These are phyloP conservation scores for Fraxinus velutina DNA, from an alignment of 305 asterid species.

Conservation along the genomic window DNA sequence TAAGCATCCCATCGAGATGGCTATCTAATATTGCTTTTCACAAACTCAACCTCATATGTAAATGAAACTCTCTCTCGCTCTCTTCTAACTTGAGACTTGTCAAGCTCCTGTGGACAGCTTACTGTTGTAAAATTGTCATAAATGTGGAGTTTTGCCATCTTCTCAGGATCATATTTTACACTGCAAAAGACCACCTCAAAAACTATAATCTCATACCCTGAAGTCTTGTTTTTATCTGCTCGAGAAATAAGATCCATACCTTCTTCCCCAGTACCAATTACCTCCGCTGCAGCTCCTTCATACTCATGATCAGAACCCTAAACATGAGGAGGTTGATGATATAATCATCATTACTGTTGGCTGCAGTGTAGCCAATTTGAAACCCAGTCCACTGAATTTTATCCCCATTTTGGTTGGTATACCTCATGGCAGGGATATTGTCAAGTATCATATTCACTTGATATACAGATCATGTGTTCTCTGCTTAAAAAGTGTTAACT, in stretches of 20 bases:
- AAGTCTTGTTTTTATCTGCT: conserved; percentile 60
- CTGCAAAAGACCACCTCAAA: conserved; percentile 77
- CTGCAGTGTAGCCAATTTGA: conserved; percentile 51
- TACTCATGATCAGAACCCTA: conserved; percentile 29
- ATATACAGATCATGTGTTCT: conserved; percentile 50
- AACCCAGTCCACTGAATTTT: conserved; percentile 58
- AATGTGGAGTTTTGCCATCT: conserved; percentile 55
- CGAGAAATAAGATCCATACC: conserved; percentile 68
- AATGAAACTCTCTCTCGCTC: conserved; percentile 50
- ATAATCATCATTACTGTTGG: conserved; percentile 40
- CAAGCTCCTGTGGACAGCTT: conserved; percentile 56
- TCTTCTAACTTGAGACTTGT: conserved; percentile 47
- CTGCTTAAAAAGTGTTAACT: conserved; percentile 50
- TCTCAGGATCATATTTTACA: conserved; percentile 59
- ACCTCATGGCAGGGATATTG: conserved; percentile 54
- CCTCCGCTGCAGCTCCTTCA: conserved; percentile 51
- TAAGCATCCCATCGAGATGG: conserved; percentile 93
- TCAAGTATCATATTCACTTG: conserved; percentile 66
- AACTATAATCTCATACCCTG: conserved; percentile 75
- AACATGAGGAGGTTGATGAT: conserved; percentile 51
- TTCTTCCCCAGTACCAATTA: conserved; percentile 58
- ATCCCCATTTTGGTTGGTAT: conserved; percentile 42
- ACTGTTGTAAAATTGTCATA: conserved; percentile 48
- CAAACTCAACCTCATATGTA: conserved; percentile 75
- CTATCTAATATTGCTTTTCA: conserved; percentile 63